Conservation (phyloP, 2,329 filamentous ascomycete genomes). For the Trichoderma koningii region DNA sequence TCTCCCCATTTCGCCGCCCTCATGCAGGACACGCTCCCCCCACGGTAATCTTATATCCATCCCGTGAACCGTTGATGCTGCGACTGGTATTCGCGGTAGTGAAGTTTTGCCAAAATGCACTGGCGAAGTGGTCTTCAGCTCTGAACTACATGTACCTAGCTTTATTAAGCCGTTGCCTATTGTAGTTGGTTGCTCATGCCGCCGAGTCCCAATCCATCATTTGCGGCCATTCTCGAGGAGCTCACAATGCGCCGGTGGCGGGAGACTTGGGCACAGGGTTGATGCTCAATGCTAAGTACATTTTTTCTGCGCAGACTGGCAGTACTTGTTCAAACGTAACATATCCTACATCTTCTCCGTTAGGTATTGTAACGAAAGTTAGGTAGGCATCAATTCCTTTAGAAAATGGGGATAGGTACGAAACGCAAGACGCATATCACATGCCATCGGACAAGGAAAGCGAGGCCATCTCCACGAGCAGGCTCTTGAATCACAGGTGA, state of each 20-base stretch:
- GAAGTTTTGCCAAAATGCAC: too few relatives aligned
- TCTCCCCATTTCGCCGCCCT: conserved; percentile 18
- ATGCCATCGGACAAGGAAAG: too few relatives aligned
- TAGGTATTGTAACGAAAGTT: too few relatives aligned
- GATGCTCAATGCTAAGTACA: neutral
- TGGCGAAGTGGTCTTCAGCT: too few relatives aligned
- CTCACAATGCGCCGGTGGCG: conserved; percentile 15
- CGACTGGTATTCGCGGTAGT: neutral
- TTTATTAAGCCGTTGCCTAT: too few relatives aligned
- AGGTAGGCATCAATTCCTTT: too few relatives aligned
- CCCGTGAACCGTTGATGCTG: neutral
- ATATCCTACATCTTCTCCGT: too few relatives aligned
- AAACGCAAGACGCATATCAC: neutral
- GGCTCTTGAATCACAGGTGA: conserved; percentile 5
- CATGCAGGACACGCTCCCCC: conserved; percentile 23
- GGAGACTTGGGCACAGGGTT: conserved; percentile 14
- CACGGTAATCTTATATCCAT: conserved; percentile 24
- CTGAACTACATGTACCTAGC: too few relatives aligned
- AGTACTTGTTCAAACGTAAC: too few relatives aligned
- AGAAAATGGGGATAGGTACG: too few relatives aligned
- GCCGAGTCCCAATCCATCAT: neutral
- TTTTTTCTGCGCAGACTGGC: too few relatives aligned
- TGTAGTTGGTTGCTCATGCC: too few relatives aligned
- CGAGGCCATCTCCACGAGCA: neutral
- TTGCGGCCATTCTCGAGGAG: neutral